A percentile compares a stretch with the other conserved stretches of the same genome.
Conservation (phyloP, 257 asterid species). For the Solanum chilense region DNA sequence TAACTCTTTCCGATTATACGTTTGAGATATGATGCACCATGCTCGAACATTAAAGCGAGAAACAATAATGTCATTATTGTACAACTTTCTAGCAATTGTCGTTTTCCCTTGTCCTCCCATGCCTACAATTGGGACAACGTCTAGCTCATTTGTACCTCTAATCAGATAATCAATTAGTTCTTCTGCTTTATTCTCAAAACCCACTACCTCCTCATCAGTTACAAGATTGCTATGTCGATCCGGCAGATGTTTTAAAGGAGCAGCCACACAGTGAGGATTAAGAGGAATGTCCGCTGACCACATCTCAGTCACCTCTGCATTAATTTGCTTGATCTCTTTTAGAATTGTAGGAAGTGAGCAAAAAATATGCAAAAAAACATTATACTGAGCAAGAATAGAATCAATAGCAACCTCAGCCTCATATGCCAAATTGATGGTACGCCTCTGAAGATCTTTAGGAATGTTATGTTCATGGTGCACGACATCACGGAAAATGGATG, state of each 20-base stretch:
- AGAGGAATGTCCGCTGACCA: background rate
- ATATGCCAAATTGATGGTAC: background rate
- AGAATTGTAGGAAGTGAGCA: background rate
- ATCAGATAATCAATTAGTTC: background rate
- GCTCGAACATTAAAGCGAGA: background rate
- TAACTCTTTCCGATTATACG: too few relatives aligned
- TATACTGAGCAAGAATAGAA: background rate
- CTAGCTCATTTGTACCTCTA: background rate
- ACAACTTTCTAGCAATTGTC: background rate
- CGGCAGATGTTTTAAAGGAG: background rate
- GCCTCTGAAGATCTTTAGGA: background rate
- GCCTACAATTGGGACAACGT: background rate
- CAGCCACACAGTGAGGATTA: background rate
- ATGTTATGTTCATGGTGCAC: background rate
- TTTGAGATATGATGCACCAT: too few relatives aligned
- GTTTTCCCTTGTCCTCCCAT: conserved; percentile 2
- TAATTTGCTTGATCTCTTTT: background rate
- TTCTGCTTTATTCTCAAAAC: background rate
- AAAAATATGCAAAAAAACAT: background rate
- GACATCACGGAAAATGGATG: background rate
- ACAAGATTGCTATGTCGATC: background rate
- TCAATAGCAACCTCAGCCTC: background rate
- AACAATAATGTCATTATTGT: background rate
- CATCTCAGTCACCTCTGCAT: background rate
- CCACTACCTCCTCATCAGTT: background rate